Percentiles rank a stretch among this genome's conserved stretches.
Evolutionary conservation across 163 green algal species (phyloP).

Genomic region (Botryococcus braunii): DNA sequence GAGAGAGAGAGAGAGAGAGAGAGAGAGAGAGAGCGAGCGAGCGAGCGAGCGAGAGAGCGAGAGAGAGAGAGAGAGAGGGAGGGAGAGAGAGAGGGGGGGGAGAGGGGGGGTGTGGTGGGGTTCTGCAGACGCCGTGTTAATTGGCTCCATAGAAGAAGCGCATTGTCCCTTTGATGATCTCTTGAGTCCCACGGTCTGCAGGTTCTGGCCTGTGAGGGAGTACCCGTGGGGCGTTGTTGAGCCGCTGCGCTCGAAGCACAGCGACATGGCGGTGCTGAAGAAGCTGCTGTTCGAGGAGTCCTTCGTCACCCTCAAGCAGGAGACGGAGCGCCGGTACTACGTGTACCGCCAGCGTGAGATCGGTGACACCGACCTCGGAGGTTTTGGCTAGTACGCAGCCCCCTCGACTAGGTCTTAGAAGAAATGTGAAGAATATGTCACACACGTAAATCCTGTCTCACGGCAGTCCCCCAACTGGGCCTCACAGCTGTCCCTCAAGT

Average conservation of each 20-base stretch:
- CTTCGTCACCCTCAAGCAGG: conserved; percentile 23
- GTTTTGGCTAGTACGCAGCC: neutral
- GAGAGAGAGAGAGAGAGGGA: too few relatives aligned
- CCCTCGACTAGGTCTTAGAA: too few relatives aligned
- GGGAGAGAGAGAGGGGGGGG: too few relatives aligned
- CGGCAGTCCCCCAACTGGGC: neutral
- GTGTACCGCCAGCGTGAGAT: conserved; percentile 17
- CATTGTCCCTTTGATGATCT: too few relatives aligned
- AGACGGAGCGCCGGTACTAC: conserved; percentile 27
- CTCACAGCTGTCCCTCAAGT: neutral
- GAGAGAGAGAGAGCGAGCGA: too few relatives aligned
- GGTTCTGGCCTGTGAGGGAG: conserved; percentile 45
- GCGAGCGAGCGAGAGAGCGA: too few relatives aligned
- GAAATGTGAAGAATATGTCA: neutral
- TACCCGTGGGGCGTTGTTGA: conserved; percentile 46
- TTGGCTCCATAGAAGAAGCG: too few relatives aligned
- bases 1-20: too few relatives aligned
- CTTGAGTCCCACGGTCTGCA: too few relatives aligned
- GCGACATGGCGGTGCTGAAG: conserved; percentile 26
- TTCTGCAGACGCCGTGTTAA: too few relatives aligned
- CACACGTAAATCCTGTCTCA: neutral
- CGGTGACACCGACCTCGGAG: conserved; percentile 18
- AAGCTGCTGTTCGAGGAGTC: conserved; percentile 29
- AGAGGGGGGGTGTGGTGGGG: too few relatives aligned
- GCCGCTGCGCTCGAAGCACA: conserved; percentile 34